Conservation (phyloP, 225 moss, liverwort and hornwort genomes). For the Bryoerythrophyllum caledonicum region DNA sequence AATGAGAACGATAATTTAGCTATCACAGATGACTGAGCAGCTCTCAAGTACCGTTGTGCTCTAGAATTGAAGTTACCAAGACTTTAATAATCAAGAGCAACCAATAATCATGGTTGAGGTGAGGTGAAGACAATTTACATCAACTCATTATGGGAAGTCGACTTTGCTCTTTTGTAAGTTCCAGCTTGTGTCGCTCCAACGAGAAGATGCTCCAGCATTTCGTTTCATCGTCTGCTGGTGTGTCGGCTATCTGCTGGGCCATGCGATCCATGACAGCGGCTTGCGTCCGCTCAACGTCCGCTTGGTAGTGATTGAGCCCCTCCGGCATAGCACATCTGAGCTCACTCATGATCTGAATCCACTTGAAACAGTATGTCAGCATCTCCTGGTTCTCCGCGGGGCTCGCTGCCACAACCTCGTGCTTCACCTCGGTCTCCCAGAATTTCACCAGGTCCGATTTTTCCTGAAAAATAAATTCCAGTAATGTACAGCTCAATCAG, state of each 20-base stretch:
- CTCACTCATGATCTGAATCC: constrained; percentile 57
- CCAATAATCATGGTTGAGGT: neutral
- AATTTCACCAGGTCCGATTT: constrained; percentile 24
- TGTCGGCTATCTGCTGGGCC: constrained; percentile 20
- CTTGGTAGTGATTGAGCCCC: constrained; percentile 28
- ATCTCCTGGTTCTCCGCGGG: constrained; percentile 43
- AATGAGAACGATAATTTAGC: neutral
- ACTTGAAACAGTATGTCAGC: constrained; percentile 46
- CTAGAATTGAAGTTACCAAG: neutral
- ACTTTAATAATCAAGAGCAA: neutral
- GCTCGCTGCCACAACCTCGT: constrained; percentile 19
- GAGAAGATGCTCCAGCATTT: constrained; percentile 45
- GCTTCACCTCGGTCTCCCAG: constrained; percentile 22
- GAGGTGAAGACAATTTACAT: constrained; percentile 17
- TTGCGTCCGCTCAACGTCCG: constrained; percentile 25
- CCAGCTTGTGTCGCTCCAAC: constrained; percentile 35
- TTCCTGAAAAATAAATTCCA: constrained; percentile 1
- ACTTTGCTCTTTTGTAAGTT: constrained; percentile 24
- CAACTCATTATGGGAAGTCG: constrained; percentile 20
- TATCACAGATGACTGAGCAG: neutral
- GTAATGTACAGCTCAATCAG: neutral
- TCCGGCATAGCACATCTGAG: constrained; percentile 40
- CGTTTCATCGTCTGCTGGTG: constrained; percentile 31
- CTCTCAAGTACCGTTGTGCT: no score
- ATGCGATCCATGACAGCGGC: constrained; percentile 23